A percentile compares a stretch with the other conserved stretches of the same genome.
phyloP scores from a whole-genome alignment of 768 basidiomycete species.

The Botryobasidium botryosum region DNA sequence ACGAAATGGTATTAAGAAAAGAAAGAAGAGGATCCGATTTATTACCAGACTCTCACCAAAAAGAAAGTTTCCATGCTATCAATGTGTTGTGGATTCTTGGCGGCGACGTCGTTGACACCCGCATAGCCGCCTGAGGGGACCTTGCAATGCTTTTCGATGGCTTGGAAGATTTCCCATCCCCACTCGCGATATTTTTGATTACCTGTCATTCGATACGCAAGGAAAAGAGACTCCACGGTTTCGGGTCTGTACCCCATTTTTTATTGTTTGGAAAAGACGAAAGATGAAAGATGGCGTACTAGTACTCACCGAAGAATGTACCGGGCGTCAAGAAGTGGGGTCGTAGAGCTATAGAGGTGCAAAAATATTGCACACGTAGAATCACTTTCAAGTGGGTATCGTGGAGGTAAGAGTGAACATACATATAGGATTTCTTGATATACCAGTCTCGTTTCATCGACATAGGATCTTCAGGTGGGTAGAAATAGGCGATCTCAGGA shows the following conservation, averaged over 20 bases:
- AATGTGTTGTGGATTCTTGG: slow-evolving; percentile 44
- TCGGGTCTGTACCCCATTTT: slow-evolving; percentile 42
- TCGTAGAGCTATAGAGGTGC: neutral
- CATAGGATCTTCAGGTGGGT: slow-evolving; percentile 40
- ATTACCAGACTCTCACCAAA: slow-evolving; percentile 31
- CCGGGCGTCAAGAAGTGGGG: slow-evolving; percentile 54
- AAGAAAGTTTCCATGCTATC: slow-evolving; percentile 97
- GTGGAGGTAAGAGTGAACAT: neutral
- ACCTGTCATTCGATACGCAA: slow-evolving; percentile 80
- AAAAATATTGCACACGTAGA: neutral
- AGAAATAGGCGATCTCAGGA: slow-evolving; percentile 82
- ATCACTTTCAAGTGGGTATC: neutral
- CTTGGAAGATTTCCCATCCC: slow-evolving; percentile 80
- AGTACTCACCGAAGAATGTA: slow-evolving; percentile 70
- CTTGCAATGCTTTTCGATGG: slow-evolving; percentile 71
- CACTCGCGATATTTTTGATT: slow-evolving; percentile 62
- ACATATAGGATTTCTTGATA: slow-evolving; percentile 53
- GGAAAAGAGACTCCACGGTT: slow-evolving; percentile 85
- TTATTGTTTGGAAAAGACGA: slow-evolving; percentile 5
- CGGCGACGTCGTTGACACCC: slow-evolving; percentile 69
- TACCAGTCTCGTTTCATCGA: slow-evolving; percentile 62
- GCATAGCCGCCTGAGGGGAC: slow-evolving; percentile 72
- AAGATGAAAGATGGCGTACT: too few species aligned
- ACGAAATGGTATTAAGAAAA: neutral
- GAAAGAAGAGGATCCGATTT: neutral